Evolutionary conservation across 768 basidiomycete species (phyloP).

Genomic region (Termitomyces sp.): DNA sequence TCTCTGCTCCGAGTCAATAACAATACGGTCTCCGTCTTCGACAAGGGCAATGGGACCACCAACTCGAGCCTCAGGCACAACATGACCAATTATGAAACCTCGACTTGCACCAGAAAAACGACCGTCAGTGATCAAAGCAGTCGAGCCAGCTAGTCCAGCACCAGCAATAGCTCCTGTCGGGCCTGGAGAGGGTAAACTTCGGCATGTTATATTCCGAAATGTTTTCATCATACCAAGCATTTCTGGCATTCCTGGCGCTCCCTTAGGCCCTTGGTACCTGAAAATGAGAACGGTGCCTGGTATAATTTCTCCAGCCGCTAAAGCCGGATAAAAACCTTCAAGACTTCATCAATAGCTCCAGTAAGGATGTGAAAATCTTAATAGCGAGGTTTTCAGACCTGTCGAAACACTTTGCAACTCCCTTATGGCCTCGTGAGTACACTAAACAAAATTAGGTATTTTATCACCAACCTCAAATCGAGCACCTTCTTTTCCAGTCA

Average conservation of each 20-base stretch:
- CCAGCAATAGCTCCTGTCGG: conserved; percentile 84
- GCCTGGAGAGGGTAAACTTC: conserved; percentile 26
- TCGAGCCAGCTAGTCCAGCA: conserved; percentile 71
- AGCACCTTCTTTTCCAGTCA: conserved; percentile 89
- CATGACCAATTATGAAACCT: conserved; percentile 51
- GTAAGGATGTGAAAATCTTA: neutral
- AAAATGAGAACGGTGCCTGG: conserved; percentile 74
- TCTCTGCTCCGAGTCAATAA: conserved; percentile 63
- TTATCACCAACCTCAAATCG: conserved; percentile 60
- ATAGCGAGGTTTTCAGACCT: conserved; percentile 29
- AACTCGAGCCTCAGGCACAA: conserved; percentile 58
- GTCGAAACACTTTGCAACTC: conserved; percentile 74
- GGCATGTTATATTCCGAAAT: neutral
- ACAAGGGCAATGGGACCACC: conserved; percentile 89
- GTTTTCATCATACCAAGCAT: conserved; percentile 31
- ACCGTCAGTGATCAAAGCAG: conserved; percentile 84
- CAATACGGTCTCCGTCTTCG: conserved; percentile 72
- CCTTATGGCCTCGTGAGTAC: conserved; percentile 30
- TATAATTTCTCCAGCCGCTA: conserved; percentile 70
- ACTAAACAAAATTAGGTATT: neutral
- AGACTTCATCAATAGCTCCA: conserved; percentile 32
- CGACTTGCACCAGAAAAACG: conserved; percentile 79
- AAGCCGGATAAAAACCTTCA: conserved; percentile 65
- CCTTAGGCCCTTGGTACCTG: conserved; percentile 86
- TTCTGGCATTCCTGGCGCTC: conserved; percentile 92